phyloP scores from a whole-genome alignment of 768 basidiomycete genomes.

The Hypsizygus marmoreus region DNA sequence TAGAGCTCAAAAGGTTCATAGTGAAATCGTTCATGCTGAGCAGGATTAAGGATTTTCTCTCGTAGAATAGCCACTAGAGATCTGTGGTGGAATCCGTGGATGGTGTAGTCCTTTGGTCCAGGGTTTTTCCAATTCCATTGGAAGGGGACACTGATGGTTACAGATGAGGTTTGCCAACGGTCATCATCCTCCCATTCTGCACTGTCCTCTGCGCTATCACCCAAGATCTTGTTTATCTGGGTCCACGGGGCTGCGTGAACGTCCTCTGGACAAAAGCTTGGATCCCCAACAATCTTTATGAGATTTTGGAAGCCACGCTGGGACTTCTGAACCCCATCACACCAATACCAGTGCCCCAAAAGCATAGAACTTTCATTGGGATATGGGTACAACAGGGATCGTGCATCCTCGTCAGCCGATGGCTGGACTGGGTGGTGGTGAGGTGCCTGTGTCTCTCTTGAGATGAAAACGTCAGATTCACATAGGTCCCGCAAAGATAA shows the following conservation, averaged over 20 bases:
- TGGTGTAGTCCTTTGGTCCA: not conserved
- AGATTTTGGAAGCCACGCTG: conserved; percentile 8
- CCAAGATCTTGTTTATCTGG: conserved; percentile 10
- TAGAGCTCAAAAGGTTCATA: conserved; percentile 19
- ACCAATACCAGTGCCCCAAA: conserved; percentile 14
- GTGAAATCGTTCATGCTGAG: conserved; percentile 13
- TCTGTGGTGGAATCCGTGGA: conserved; percentile 20
- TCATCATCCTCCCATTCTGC: conserved; percentile 13
- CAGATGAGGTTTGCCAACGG: conserved; percentile 15
- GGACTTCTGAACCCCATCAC: conserved; percentile 3
- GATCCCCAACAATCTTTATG: conserved; percentile 8
- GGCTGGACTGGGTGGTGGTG: too few relatives aligned
- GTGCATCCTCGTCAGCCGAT: too few relatives aligned
- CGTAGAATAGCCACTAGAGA: conserved; percentile 15
- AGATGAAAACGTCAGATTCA: too few relatives aligned
- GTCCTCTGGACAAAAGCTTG: conserved; percentile 8
- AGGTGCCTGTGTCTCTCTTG: too few relatives aligned
- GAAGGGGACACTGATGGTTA: conserved; percentile 10
- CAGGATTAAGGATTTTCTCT: conserved; percentile 6
- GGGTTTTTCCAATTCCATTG: not conserved
- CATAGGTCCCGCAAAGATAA: too few relatives aligned
- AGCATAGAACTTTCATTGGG: conserved; percentile 12
- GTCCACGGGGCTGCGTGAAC: conserved; percentile 10
- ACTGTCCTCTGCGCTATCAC: not conserved
- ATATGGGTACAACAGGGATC: too few relatives aligned